phyloP scores from a whole-genome alignment of 805 yeast genomes.

The Myxozyma monticola region DNA sequence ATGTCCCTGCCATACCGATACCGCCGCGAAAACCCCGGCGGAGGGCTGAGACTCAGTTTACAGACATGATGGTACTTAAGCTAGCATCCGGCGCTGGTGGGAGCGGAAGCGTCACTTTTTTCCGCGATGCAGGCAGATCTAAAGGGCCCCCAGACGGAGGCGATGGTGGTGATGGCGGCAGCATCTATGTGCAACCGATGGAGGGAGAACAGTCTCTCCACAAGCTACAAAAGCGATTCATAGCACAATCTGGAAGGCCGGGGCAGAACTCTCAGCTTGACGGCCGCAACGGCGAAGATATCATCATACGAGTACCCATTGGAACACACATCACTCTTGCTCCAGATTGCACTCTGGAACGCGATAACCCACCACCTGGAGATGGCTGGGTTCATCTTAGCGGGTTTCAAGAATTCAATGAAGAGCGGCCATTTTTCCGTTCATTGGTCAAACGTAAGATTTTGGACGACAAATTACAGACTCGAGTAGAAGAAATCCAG shows the following conservation, averaged over 20 bases:
- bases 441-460: constrained; percentile 64
- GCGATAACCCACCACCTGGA: constrained; percentile 66
- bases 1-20: too few species aligned
- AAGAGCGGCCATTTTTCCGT: constrained; percentile 62
- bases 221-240: constrained; percentile 62
- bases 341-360: constrained; percentile 33
- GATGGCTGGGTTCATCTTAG: constrained; percentile 90
- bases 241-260: constrained; percentile 66
- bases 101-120: constrained; percentile 79
- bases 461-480: constrained; percentile 59
- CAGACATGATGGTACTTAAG: constrained; percentile 68
- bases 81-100: constrained; percentile 85
- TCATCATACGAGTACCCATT: constrained; percentile 81
- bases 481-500: constrained; percentile 55
- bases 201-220: constrained; percentile 71
- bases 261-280: constrained; percentile 80
- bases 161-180: constrained; percentile 94
- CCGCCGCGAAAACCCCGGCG: constrained; percentile 12
- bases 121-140: constrained; percentile 79
- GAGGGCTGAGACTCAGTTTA: constrained; percentile 40
- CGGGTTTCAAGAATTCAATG: constrained; percentile 68
- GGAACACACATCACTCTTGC: constrained; percentile 70
- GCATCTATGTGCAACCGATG: constrained; percentile 78
- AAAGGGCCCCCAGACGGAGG: constrained; percentile 99
- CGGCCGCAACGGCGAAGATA: constrained; percentile 81